phyloP scores from a whole-genome alignment of 257 asterid species.

The Orobanche coerulescens region DNA sequence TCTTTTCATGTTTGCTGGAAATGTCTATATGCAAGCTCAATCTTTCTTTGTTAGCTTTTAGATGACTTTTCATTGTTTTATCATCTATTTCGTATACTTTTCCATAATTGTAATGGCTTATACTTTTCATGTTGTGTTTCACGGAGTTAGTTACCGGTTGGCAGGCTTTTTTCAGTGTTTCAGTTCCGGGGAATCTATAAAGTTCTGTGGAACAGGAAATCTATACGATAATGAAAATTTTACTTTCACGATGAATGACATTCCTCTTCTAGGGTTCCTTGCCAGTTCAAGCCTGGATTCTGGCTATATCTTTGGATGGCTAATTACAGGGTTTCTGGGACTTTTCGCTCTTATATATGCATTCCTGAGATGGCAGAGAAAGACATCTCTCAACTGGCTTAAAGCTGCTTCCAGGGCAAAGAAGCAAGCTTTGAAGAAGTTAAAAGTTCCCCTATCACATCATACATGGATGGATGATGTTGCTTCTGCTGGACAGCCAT shows the following conservation, averaged over 20 bases:
- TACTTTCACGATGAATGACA: slow-evolving; percentile 46
- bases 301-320: slow-evolving; percentile 52
- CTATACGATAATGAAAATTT: slow-evolving; percentile 23
- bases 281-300: slow-evolving; percentile 41
- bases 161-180: slow-evolving; percentile 21
- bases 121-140: slow-evolving; percentile 5
- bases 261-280: slow-evolving; percentile 47
- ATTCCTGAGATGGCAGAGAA: slow-evolving; percentile 66
- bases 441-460: slow-evolving; percentile 63
- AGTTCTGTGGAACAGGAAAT: slow-evolving; percentile 25
- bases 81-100: background rate
- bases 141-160: slow-evolving; percentile 10
- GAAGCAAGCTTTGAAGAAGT: slow-evolving; percentile 68
- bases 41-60: background rate
- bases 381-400: slow-evolving; percentile 69
- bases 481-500: slow-evolving; percentile 49
- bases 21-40: background rate
- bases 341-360: slow-evolving; percentile 54
- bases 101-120: background rate
- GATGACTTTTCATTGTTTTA: background rate
- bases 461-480: slow-evolving; percentile 71
- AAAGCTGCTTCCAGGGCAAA: slow-evolving; percentile 87
- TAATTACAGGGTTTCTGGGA: slow-evolving; percentile 61
- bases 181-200: slow-evolving; percentile 3
- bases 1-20: background rate